Evolutionary conservation across 2,329 filamentous ascomycete genomes (phyloP).

Genomic region (Clarireedia monteithiana): DNA sequence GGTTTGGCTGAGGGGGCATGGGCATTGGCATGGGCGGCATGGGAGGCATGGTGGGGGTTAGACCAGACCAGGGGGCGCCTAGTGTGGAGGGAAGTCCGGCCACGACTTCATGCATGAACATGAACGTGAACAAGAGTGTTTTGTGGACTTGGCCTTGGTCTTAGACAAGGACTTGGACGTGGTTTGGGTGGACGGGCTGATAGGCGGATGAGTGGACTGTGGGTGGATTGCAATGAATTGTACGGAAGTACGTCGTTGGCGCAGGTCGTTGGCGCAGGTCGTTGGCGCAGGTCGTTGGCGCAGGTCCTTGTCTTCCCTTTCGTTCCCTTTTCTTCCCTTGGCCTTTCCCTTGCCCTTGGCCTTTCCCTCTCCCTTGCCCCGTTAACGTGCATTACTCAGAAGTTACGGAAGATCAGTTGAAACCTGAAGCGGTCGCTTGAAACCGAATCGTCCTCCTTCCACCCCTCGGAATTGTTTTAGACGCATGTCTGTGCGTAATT

Average conservation of each 20-base stretch:
- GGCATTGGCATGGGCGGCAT: background rate
- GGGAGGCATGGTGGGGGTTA: constrained; percentile 24
- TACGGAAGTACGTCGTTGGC: too few relatives aligned
- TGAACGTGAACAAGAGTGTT: constrained; percentile 22
- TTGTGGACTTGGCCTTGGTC: constrained; percentile 5
- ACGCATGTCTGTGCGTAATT: constrained; percentile 27
- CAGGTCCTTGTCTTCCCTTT: too few relatives aligned
- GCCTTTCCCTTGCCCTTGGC: too few relatives aligned
- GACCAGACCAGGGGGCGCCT: constrained; percentile 20
- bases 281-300: too few relatives aligned
- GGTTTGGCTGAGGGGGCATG: too few relatives aligned
- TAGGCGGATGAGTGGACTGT: too few relatives aligned
- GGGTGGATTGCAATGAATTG: too few relatives aligned
- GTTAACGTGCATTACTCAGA: constrained; percentile 6
- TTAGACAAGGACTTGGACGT: too few relatives aligned
- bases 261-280: too few relatives aligned
- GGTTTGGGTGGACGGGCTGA: too few relatives aligned
- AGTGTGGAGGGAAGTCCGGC: constrained; percentile 24
- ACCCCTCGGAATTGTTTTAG: constrained; percentile 26
- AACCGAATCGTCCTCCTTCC: constrained; percentile 28
- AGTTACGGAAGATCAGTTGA: constrained; percentile 23
- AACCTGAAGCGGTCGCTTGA: constrained; percentile 26
- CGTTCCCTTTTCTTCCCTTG: too few relatives aligned
- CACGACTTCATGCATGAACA: constrained; percentile 33
- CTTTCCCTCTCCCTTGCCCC: background rate